Evolutionary conservation across 2,329 filamentous ascomycete genomes (phyloP).

Genomic region (Pseudopithomyces maydicus): DNA sequence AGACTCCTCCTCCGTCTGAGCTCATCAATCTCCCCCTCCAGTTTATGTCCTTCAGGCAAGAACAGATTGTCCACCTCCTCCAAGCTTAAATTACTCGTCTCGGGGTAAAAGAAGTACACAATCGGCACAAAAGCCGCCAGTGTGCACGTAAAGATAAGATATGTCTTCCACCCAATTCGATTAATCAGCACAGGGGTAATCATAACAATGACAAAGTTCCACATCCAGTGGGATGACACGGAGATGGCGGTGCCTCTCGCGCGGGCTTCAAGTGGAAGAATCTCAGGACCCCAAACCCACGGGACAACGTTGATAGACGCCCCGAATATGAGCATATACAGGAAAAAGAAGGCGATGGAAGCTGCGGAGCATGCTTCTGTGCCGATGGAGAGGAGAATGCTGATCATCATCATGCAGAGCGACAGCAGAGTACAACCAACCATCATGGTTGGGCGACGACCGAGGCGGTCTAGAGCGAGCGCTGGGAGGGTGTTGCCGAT

Average conservation of each 20-base stretch:
- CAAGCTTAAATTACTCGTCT: constrained; percentile 1
- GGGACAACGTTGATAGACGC: not conserved
- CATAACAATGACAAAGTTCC: constrained; percentile 6
- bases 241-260: constrained; percentile 1
- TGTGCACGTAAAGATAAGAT: not conserved
- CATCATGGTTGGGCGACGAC: constrained; percentile 53
- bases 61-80: constrained; percentile 3
- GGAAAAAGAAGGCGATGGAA: constrained; percentile 6
- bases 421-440: constrained; percentile 43
- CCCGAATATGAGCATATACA: constrained; percentile 6
- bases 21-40: not conserved
- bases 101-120: constrained; percentile 4
- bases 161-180: constrained; percentile 3
- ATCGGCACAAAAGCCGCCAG: not conserved
- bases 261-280: constrained; percentile 2
- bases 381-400: constrained; percentile 32
- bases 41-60: not conserved
- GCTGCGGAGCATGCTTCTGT: not conserved
- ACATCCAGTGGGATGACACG: constrained; percentile 1
- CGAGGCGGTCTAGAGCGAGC: constrained; percentile 31
- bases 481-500: constrained; percentile 33
- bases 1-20: not conserved
- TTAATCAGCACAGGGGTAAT: constrained; percentile 2
- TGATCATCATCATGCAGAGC: constrained; percentile 49
- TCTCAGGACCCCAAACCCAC: constrained; percentile 2